Conservation (phyloP, 225 moss, liverwort and hornwort genomes). For the Anthoceros angustus region DNA sequence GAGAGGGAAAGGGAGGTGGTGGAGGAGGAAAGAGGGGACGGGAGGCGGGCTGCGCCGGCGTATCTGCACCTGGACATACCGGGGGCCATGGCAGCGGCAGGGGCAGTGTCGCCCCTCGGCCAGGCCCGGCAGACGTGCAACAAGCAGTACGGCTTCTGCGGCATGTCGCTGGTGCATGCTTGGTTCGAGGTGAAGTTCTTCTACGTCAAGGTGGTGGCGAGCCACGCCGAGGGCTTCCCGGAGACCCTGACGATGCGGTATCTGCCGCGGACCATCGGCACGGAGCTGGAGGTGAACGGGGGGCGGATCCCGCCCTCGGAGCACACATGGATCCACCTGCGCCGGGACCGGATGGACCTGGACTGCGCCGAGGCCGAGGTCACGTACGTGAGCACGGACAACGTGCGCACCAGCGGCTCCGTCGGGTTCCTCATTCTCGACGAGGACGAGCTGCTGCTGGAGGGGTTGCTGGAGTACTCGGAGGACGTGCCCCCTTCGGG, state of each 20-base stretch:
- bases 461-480: conserved; percentile 29
- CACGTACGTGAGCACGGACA: conserved; percentile 53
- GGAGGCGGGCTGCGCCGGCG: background rate
- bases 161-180: conserved; percentile 12
- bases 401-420: conserved; percentile 39
- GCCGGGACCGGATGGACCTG: conserved; percentile 40
- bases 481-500: conserved; percentile 6
- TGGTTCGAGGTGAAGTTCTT: conserved; percentile 46
- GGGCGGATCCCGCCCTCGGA: conserved; percentile 50
- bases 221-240: conserved; percentile 25
- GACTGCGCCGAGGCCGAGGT: conserved; percentile 44
- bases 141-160: background rate
- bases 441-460: conserved; percentile 29
- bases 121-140: background rate
- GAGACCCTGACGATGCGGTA: conserved; percentile 41
- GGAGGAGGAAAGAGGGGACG: background rate
- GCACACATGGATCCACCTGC: conserved; percentile 21
- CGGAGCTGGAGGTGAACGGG: conserved; percentile 49
- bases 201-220: conserved; percentile 34
- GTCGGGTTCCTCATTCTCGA: conserved; percentile 34
- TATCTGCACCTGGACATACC: background rate
- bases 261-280: conserved; percentile 32
- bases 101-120: background rate
- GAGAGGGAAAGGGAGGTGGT: background rate
- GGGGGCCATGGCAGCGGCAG: background rate